phyloP scores from a whole-genome alignment of 192 early-diverging fungal genomes.

The Umbelopsis sp. region DNA sequence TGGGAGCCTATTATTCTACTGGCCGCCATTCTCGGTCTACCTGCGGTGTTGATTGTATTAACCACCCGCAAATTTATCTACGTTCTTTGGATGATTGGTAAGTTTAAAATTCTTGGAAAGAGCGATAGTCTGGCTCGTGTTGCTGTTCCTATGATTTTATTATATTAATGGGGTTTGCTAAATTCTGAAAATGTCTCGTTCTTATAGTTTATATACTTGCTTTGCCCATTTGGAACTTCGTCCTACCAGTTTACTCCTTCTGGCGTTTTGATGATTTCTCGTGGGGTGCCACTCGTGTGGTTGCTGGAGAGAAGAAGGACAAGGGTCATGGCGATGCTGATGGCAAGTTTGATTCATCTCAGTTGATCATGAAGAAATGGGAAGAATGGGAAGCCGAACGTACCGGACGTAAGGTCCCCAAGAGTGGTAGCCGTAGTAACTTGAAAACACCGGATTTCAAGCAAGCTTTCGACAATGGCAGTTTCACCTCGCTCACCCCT shows the following conservation, averaged over 20 bases:
- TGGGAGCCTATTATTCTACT: conserved; percentile 69
- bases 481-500: conserved; percentile 3
- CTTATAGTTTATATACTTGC: conserved; percentile 75
- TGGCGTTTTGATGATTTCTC: conserved; percentile 95
- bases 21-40: conserved; percentile 80
- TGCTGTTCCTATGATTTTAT: background rate
- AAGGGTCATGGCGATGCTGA: conserved; percentile 71
- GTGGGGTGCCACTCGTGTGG: conserved; percentile 81
- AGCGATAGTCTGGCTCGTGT: conserved; percentile 45
- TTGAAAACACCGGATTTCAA: conserved; percentile 31
- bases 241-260: conserved; percentile 89
- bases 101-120: background rate
- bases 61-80: conserved; percentile 85
- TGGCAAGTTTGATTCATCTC: conserved; percentile 74
- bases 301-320: conserved; percentile 68
- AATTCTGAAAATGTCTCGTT: background rate
- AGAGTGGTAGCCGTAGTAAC: conserved; percentile 12
- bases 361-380: conserved; percentile 61
- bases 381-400: conserved; percentile 61
- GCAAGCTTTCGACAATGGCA: conserved; percentile 31
- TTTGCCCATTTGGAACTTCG: conserved; percentile 91
- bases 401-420: conserved; percentile 44
- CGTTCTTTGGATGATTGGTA: conserved; percentile 84
- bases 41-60: conserved; percentile 87
- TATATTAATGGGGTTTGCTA: background rate